Base-by-base conservation (phyloP, 2,329 filamentous ascomycete genomes). In the Penicillium olsonii region DNA sequence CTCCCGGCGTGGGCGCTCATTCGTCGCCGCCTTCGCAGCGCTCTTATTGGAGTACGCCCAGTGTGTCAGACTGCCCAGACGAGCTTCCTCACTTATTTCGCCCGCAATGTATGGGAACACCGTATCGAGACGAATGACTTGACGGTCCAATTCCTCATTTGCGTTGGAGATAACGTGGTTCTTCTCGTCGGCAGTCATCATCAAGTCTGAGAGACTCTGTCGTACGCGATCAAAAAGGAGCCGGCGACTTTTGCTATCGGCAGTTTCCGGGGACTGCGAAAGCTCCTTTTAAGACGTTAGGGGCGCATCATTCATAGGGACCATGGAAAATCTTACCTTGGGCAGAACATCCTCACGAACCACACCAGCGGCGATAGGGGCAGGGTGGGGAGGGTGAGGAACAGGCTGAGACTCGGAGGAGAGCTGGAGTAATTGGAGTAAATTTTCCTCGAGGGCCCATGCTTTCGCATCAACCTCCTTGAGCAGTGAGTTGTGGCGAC, bases 391-490 rank as follows among this genome's bases (percentile, higher is more conserved):
- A 41, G 69, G 68, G 47, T 58, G 64, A 38, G 66, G 61, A 45
- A 67, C 61, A n/a, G 64, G 59, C 54, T 65, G 63, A 26, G 65
- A 67, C 45, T 71, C 64, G 9, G 61, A 66, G 5, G 70, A 65
- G 19, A 52, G 52, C 51, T 69, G 79, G 61, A 95, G 83, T 54
- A 95, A 80, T 65, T 87, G 82, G 65, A 87, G 85, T 50, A 99
- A 80, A 64, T 87, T 82, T 62, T 94, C 87, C 69, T 96, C 90
- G 6, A 94, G 88, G 20, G 85, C 85, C 72, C 92, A 94, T 57
- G 95, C 88, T 75, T 99, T 99, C 55, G 92, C 92, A 75, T 99
- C 94, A 40, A 97, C 94, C 75, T 99, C 94, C 71, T 96, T 96
- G 60, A 99, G 80, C 48, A 97, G 82, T 27, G 92, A 96, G 63